These are phyloP conservation scores for Rhytidiadelphus loreus DNA, from an alignment of 225 moss, liverwort and hornwort genomes.

Conservation along the genomic window DNA sequence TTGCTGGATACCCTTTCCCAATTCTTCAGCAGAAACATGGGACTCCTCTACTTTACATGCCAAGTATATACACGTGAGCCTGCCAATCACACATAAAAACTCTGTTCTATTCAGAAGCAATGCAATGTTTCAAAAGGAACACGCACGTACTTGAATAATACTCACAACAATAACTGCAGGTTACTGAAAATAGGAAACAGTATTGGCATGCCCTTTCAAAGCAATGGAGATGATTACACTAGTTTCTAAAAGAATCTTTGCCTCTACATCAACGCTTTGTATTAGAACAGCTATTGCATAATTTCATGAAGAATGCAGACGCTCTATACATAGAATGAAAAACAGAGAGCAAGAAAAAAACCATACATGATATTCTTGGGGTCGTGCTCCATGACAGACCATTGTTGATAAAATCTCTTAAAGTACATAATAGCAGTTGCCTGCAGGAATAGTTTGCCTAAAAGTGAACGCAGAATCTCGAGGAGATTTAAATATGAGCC, in stretches of 20 bases:
- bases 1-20: slow-evolving; percentile 98
- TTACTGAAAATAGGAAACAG: background rate
- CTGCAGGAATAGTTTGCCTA: slow-evolving; percentile 21
- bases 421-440: slow-evolving; percentile 95
- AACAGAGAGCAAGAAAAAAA: background rate
- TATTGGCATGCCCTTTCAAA: background rate
- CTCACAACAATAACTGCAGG: background rate
- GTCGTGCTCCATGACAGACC: slow-evolving; percentile 99
- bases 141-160: background rate
- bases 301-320: background rate
- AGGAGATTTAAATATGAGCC: background rate
- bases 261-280: background rate
- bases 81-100: slow-evolving; percentile 19
- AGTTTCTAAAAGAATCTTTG: background rate
- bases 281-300: background rate
- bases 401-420: slow-evolving; percentile 94
- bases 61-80: slow-evolving; percentile 97
- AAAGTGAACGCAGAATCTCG: background rate
- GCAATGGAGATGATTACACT: background rate
- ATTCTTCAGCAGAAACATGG: slow-evolving; percentile 95
- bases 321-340: background rate
- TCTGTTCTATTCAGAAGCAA: background rate
- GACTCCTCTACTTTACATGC: slow-evolving; percentile 99
- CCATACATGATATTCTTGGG: slow-evolving; percentile 94
- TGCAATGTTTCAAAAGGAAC: background rate